Conservation (phyloP, 2,329 filamentous ascomycete genomes). For the Cordyceps cicadae region DNA sequence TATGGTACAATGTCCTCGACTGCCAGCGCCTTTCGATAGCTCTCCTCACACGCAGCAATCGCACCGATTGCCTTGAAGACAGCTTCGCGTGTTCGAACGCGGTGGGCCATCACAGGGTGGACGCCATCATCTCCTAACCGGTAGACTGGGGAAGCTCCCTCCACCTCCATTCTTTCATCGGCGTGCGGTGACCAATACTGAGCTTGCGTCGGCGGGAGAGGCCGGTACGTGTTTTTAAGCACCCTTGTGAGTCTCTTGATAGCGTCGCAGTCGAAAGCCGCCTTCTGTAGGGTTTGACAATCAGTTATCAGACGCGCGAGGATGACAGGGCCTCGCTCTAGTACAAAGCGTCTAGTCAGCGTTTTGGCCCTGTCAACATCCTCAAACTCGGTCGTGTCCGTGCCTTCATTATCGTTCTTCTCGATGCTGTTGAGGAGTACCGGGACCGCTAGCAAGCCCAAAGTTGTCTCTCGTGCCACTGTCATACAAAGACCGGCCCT, state of each 20-base stretch:
- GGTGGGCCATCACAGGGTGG: conserved; percentile 54
- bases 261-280: conserved; percentile 60
- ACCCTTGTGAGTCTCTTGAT: conserved; percentile 39
- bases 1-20: conserved; percentile 73
- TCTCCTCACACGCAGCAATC: conserved; percentile 71
- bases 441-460: conserved; percentile 62
- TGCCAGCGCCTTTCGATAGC: conserved; percentile 73
- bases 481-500: conserved; percentile 59
- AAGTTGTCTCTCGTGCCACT: conserved; percentile 48
- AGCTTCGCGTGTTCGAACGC: conserved; percentile 67
- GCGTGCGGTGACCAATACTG: conserved; percentile 33
- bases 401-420: conserved; percentile 36
- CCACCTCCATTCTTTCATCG: conserved; percentile 26
- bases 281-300: conserved; percentile 69
- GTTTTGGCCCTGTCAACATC: conserved; percentile 31
- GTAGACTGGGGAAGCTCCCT: conserved; percentile 28
- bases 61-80: conserved; percentile 74
- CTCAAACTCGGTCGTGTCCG: conserved; percentile 37
- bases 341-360: conserved; percentile 32
- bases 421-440: conserved; percentile 57
- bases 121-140: conserved; percentile 54
- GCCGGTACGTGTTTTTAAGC: conserved; percentile 43
- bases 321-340: conserved; percentile 65
- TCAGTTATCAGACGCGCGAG: conserved; percentile 73
- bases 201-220: conserved; percentile 27